Conservation (phyloP, 2,329 filamentous ascomycete genomes). For the Kalmusia sp. region DNA sequence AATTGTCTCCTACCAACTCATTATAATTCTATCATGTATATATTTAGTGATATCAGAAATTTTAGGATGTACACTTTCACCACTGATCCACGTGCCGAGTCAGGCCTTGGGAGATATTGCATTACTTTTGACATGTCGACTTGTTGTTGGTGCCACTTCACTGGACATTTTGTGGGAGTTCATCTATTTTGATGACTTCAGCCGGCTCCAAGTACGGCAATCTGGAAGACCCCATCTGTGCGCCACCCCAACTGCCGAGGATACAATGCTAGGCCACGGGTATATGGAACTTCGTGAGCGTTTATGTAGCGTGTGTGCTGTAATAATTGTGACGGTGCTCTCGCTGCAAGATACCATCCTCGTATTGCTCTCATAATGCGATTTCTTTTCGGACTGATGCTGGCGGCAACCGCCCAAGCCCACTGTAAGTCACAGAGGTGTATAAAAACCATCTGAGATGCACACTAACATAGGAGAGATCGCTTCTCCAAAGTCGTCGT, state of each 20-base stretch:
- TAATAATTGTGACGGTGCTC: too few species aligned
- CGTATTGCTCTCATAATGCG: background rate
- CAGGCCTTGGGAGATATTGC: too few species aligned
- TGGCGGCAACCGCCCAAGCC: conserved; percentile 25
- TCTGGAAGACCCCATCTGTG: background rate
- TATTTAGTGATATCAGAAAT: too few species aligned
- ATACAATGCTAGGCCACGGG: background rate
- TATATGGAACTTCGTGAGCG: background rate
- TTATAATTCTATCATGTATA: too few species aligned
- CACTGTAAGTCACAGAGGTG: conserved; percentile 32
- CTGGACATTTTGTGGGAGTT: background rate
- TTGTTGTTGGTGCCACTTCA: too few species aligned
- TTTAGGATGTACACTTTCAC: too few species aligned
- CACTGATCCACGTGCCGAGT: too few species aligned
- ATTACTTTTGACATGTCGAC: too few species aligned
- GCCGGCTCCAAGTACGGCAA: background rate
- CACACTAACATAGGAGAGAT: conserved; percentile 16
- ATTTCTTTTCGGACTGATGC: conserved; percentile 13
- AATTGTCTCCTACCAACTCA: too few species aligned
- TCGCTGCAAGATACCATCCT: background rate
- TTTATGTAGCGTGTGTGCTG: background rate
- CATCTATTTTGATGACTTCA: background rate
- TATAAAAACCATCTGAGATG: background rate
- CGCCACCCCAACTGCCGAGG: background rate
- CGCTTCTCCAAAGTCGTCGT: conserved; percentile 35